phyloP scores from a whole-genome alignment of 1,284 basidiomycete genomes.

The Erythrobasidium hasegawianum region DNA sequence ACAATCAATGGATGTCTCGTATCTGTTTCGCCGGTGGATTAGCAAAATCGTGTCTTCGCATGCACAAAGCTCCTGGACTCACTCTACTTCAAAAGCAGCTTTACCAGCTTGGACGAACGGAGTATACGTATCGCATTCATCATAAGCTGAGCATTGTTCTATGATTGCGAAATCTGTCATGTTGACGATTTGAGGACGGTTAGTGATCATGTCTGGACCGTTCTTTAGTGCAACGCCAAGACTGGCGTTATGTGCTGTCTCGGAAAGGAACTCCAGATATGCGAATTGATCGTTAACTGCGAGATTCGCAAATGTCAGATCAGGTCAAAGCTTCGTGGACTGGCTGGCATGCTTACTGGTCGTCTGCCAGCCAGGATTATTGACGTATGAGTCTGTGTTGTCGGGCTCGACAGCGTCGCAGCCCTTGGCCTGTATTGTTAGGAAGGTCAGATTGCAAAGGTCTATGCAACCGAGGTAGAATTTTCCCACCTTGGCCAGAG shows the following conservation, averaged over 20 bases:
- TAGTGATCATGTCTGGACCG: slow-evolving; percentile 41
- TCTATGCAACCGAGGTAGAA: too few relatives aligned
- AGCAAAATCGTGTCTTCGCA: too few relatives aligned
- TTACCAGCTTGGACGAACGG: slow-evolving; percentile 28
- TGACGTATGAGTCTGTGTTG: slow-evolving; percentile 48
- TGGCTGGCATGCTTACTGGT: slow-evolving; percentile 2
- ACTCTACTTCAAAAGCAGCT: slow-evolving; percentile 35
- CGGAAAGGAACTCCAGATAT: slow-evolving; percentile 45
- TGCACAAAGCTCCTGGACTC: too few relatives aligned
- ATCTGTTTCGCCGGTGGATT: slow-evolving; percentile 1
- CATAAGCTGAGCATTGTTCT: slow-evolving; percentile 29
- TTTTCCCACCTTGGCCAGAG: slow-evolving; percentile 39
- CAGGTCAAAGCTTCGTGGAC: too few relatives aligned
- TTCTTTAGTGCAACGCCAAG: slow-evolving; percentile 47
- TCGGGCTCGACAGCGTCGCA: slow-evolving; percentile 50
- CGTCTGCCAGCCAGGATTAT: slow-evolving; percentile 41
- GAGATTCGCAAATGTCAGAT: not conserved
- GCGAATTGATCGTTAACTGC: slow-evolving; percentile 43
- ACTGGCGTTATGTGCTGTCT: slow-evolving; percentile 38
- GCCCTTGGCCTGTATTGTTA: slow-evolving; percentile 40
- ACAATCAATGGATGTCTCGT: slow-evolving; percentile 16
- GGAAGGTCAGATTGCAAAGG: too few relatives aligned
- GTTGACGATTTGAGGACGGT: slow-evolving; percentile 36
- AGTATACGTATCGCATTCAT: slow-evolving; percentile 26
- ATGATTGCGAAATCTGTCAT: slow-evolving; percentile 30